Conservation (phyloP, 768 basidiomycete species). For the Neoboletus subvelutipes region DNA sequence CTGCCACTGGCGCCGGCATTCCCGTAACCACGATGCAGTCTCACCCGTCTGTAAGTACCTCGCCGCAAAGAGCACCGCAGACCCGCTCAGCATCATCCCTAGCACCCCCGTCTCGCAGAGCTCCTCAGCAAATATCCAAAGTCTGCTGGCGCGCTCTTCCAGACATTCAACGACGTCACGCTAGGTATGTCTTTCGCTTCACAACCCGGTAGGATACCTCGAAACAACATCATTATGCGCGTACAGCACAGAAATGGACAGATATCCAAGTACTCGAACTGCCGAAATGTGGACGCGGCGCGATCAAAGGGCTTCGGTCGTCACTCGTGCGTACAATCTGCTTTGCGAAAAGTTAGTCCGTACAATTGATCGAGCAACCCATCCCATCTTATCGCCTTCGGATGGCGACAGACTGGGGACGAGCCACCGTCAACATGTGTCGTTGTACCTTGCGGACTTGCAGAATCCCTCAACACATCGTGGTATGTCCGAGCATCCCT, state of each 20-base stretch:
- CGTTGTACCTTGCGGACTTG: conserved; percentile 67
- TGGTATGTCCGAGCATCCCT: conserved; percentile 44
- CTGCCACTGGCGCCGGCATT: not conserved
- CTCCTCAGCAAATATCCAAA: conserved; percentile 61
- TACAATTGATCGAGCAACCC: not conserved
- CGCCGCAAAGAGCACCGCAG: not conserved
- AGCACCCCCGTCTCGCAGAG: conserved; percentile 49
- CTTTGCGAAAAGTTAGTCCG: not conserved
- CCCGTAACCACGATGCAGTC: conserved; percentile 16
- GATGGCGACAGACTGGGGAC: conserved; percentile 37
- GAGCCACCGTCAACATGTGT: conserved; percentile 31
- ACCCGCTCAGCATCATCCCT: conserved; percentile 3
- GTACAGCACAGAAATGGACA: conserved; percentile 69
- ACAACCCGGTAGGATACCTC: not conserved
- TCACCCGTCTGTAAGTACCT: conserved; percentile 25
- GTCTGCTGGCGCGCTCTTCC: conserved; percentile 61
- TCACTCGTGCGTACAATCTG: conserved; percentile 40
- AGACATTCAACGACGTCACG: conserved; percentile 72
- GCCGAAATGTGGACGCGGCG: conserved; percentile 49
- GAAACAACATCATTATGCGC: not conserved
- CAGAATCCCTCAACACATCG: conserved; percentile 62
- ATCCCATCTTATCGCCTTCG: not conserved
- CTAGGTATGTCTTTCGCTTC: conserved; percentile 43
- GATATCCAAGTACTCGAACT: conserved; percentile 65
- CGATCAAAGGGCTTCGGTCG: conserved; percentile 57